These are phyloP conservation scores for Dalbergia cochinchinensis DNA, from an alignment of 306 rosid species.

Conservation along the genomic window DNA sequence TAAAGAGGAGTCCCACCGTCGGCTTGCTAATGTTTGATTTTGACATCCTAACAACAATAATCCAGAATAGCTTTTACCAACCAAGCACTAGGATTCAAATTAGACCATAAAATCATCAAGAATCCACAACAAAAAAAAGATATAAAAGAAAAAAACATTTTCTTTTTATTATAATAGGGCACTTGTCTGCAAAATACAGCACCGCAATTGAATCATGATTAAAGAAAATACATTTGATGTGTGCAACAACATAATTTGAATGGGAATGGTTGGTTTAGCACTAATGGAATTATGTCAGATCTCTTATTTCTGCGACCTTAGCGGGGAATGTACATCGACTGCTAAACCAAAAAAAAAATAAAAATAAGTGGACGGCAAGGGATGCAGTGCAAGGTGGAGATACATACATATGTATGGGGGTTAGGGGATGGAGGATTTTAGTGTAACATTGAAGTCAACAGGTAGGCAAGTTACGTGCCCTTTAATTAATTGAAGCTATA, in stretches of 20 bases:
- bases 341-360: background rate
- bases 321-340: slow-evolving; percentile 38
- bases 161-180: slow-evolving; percentile 4
- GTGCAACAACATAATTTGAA: slow-evolving; percentile 39
- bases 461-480: slow-evolving; percentile 55
- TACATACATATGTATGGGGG: background rate
- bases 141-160: slow-evolving; percentile 2
- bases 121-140: too few species aligned
- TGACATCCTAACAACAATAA: slow-evolving; percentile 58
- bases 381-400: slow-evolving; percentile 18
- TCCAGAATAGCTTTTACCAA: slow-evolving; percentile 39
- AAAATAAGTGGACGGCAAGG: slow-evolving; percentile 46
- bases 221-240: slow-evolving; percentile 1
- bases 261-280: slow-evolving; percentile 45
- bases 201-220: too few species aligned
- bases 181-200: too few species aligned
- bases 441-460: slow-evolving; percentile 47
- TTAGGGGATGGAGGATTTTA: slow-evolving; percentile 1
- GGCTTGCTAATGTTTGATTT: slow-evolving; percentile 57
- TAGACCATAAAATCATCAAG: background rate
- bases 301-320: slow-evolving; percentile 30
- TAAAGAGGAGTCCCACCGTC: slow-evolving; percentile 41
- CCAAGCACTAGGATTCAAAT: slow-evolving; percentile 38
- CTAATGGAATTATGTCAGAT: slow-evolving; percentile 28
- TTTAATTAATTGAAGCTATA: slow-evolving; percentile 29